These are phyloP conservation scores for Calocybe cyanea DNA, from an alignment of 768 basidiomycete genomes.

Conservation along the genomic window DNA sequence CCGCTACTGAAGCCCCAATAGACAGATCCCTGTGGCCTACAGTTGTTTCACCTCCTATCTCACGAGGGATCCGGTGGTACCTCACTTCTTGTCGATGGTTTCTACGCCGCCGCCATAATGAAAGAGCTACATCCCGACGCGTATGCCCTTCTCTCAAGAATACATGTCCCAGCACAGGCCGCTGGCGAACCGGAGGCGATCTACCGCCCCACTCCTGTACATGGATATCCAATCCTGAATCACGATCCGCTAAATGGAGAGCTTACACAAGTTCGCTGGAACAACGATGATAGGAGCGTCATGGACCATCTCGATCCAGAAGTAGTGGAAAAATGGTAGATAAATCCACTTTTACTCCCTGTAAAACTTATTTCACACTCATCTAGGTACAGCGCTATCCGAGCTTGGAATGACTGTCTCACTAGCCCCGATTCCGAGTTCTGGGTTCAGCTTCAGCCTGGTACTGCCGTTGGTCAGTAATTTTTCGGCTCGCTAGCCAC, in stretches of 20 bases:
- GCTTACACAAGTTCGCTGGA: constrained; percentile 84
- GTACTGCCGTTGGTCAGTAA: constrained; percentile 78
- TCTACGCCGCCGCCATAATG: constrained; percentile 83
- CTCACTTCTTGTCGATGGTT: constrained; percentile 93
- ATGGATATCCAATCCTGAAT: constrained; percentile 67
- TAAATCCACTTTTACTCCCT: neutral
- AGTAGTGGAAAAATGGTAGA: constrained; percentile 72
- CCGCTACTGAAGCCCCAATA: constrained; percentile 23
- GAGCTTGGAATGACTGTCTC: constrained; percentile 71
- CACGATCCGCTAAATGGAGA: constrained; percentile 60
- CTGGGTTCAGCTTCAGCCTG: constrained; percentile 87
- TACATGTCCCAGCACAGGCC: constrained; percentile 80
- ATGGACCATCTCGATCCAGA: constrained; percentile 57
- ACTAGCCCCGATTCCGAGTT: constrained; percentile 83
- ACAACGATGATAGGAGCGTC: constrained; percentile 89
- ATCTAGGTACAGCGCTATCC: constrained; percentile 73
- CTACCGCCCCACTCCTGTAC: constrained; percentile 53
- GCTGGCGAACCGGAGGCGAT: constrained; percentile 68
- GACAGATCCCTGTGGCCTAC: constrained; percentile 95
- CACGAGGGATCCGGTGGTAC: constrained; percentile 82
- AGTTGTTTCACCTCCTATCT: constrained; percentile 91
- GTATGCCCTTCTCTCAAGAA: constrained; percentile 63
- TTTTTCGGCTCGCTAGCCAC: neutral
- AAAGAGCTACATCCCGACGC: constrained; percentile 66
- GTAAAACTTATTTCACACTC: neutral